Evolutionary conservation across 2,329 filamentous ascomycete species (phyloP).

Genomic region (Hymenoscyphus albidus): DNA sequence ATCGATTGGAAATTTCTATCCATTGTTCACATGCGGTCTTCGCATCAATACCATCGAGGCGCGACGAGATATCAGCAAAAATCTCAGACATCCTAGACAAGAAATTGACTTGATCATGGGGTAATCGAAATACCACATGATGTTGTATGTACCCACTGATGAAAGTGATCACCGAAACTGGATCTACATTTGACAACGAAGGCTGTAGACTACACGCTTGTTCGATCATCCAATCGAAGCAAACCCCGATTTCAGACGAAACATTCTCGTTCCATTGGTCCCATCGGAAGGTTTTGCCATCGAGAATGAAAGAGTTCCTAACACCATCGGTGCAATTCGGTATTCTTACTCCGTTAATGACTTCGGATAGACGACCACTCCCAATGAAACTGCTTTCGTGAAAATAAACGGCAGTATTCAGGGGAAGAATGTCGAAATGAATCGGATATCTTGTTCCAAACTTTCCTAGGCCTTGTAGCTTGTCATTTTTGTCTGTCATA

Average conservation of each 20-base stretch:
- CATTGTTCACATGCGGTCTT: background rate
- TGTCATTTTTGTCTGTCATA: constrained; percentile 30
- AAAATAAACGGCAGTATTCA: constrained; percentile 54
- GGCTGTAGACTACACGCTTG: constrained; percentile 27
- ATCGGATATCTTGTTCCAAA: constrained; percentile 59
- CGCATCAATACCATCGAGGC: constrained; percentile 11
- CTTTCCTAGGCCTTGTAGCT: constrained; percentile 53
- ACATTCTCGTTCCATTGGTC: constrained; percentile 52
- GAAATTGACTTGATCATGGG: constrained; percentile 22
- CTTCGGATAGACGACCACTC: constrained; percentile 45
- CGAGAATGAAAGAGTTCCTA: constrained; percentile 44
- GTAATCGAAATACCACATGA: constrained; percentile 21
- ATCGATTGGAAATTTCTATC: constrained; percentile 22
- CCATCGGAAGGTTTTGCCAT: constrained; percentile 50
- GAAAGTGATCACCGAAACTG: constrained; percentile 19
- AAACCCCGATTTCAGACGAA: constrained; percentile 58
- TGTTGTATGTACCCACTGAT: constrained; percentile 33
- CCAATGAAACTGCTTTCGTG: constrained; percentile 58
- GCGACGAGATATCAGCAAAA: constrained; percentile 26
- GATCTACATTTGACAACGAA: constrained; percentile 9
- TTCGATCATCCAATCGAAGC: constrained; percentile 57
- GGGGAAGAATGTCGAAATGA: constrained; percentile 59
- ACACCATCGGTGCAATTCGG: constrained; percentile 31
- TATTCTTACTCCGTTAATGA: constrained; percentile 30
- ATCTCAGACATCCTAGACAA: constrained; percentile 31